A percentile compares a stretch with the other conserved stretches of the same genome.
Conservation (phyloP, 1,139 yeast genomes). For the Hyphopichia buzzinii region DNA sequence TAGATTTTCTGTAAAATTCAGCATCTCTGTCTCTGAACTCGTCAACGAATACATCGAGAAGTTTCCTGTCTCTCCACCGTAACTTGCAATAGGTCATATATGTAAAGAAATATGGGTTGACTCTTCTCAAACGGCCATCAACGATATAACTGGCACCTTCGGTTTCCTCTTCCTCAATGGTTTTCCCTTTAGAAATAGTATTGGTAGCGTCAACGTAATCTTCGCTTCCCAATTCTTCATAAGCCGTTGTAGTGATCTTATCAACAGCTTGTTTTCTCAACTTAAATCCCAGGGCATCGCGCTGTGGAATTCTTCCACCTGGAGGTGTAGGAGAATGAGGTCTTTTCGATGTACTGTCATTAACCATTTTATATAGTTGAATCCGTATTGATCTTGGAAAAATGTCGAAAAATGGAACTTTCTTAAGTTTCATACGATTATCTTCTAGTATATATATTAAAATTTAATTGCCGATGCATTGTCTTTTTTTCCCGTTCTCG, state of each 20-base stretch:
- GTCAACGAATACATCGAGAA: conserved; percentile 73
- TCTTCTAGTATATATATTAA: neutral
- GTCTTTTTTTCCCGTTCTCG: neutral
- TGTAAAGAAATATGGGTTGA: conserved; percentile 83
- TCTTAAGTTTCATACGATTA: neutral
- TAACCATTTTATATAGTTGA: conserved; percentile 1
- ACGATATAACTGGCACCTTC: conserved; percentile 52
- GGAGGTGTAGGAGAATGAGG: conserved; percentile 21
- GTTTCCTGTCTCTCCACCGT: conserved; percentile 83
- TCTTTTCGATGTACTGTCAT: conserved; percentile 9
- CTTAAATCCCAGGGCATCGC: conserved; percentile 52
- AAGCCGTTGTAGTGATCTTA: conserved; percentile 39
- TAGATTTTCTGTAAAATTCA: conserved; percentile 65
- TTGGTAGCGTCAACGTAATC: conserved; percentile 19
- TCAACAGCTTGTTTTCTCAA: conserved; percentile 46
- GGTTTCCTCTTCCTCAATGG: conserved; percentile 54
- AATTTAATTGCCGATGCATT: neutral
- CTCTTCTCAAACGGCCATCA: conserved; percentile 65
- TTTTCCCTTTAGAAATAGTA: conserved; percentile 31
- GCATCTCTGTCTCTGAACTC: conserved; percentile 85
- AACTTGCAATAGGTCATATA: conserved; percentile 87
- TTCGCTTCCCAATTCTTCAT: conserved; percentile 39
- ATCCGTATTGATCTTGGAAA: neutral
- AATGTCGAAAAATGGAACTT: neutral
- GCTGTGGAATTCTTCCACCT: conserved; percentile 20